phyloP scores from a whole-genome alignment of 2,329 filamentous ascomycete species.

The Aureobasidium mangrovei region DNA sequence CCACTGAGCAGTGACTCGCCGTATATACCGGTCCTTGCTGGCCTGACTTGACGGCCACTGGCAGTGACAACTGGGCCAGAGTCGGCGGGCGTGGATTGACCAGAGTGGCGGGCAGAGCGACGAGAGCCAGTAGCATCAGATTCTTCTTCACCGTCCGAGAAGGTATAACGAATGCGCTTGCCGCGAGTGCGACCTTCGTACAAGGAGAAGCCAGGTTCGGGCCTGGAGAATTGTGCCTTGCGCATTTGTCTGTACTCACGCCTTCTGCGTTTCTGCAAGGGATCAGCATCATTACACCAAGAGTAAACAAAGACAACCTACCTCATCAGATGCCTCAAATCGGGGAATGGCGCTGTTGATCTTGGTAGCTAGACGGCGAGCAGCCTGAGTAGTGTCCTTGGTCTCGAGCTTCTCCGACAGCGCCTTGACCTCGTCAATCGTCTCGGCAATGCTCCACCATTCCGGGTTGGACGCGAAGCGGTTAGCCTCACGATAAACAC shows the following conservation, averaged over 20 bases:
- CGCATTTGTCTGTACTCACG: slow-evolving; percentile 83
- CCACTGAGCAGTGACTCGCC: slow-evolving; percentile 52
- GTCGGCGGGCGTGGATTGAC: slow-evolving; percentile 60
- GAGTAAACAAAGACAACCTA: slow-evolving; percentile 31
- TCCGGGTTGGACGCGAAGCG: slow-evolving; percentile 65
- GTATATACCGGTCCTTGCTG: slow-evolving; percentile 54
- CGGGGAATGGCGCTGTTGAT: slow-evolving; percentile 74
- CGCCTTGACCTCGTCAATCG: slow-evolving; percentile 72
- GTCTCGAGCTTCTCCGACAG: slow-evolving; percentile 68
- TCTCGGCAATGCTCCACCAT: slow-evolving; percentile 90
- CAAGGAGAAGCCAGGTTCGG: slow-evolving; percentile 80
- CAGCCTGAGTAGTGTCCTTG: slow-evolving; percentile 71
- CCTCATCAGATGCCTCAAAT: slow-evolving; percentile 89
- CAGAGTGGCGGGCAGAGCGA: slow-evolving; percentile 58
- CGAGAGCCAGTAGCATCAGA: slow-evolving; percentile 60
- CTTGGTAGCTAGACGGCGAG: slow-evolving; percentile 66
- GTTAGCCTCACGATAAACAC: slow-evolving; percentile 90
- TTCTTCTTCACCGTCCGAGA: slow-evolving; percentile 77
- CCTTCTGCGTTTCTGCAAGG: slow-evolving; percentile 70
- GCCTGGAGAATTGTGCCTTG: slow-evolving; percentile 78
- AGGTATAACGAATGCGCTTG: slow-evolving; percentile 94
- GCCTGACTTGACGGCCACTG: slow-evolving; percentile 76
- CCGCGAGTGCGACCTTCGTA: slow-evolving; percentile 95
- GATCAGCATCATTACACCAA: slow-evolving; percentile 15
- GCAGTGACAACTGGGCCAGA: slow-evolving; percentile 62